phyloP scores from a whole-genome alignment of 2,329 filamentous ascomycete genomes.

The Metarhizium rileyi region DNA sequence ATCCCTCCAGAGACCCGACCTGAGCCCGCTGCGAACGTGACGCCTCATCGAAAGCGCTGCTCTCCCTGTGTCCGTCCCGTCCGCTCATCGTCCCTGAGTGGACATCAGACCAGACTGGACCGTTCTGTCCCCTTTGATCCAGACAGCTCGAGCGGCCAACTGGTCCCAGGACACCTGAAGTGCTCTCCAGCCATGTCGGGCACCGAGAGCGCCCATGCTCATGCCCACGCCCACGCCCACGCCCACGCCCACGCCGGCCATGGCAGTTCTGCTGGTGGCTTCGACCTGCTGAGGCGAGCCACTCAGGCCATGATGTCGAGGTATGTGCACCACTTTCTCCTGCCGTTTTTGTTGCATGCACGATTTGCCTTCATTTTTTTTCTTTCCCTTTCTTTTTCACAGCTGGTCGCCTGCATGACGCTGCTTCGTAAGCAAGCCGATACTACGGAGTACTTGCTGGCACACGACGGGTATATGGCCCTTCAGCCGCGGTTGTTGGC shows the following conservation, averaged over 20 bases:
- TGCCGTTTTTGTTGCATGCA: neutral
- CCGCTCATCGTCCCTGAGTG: neutral
- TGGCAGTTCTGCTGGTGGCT: conserved; percentile 30
- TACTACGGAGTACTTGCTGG: too few species aligned
- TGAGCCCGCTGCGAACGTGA: neutral
- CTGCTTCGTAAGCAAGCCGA: neutral
- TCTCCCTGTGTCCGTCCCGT: neutral
- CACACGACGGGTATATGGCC: too few species aligned
- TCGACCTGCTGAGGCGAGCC: conserved; percentile 48
- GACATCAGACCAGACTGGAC: neutral
- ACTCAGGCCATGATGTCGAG: conserved; percentile 57
- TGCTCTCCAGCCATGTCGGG: conserved; percentile 36
- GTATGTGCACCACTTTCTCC: conserved; percentile 31
- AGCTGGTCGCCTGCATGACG: too few species aligned
- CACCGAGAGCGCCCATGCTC: conserved; percentile 26
- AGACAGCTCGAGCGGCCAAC: neutral
- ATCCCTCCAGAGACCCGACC: neutral
- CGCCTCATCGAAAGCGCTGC: neutral
- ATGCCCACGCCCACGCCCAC: conserved; percentile 12
- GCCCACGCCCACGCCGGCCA: conserved; percentile 6
- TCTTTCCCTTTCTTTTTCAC: neutral
- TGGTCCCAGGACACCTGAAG: too few species aligned
- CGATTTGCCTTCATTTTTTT: neutral
- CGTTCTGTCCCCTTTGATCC: neutral
- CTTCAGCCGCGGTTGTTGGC: too few species aligned